A percentile compares a stretch with the other conserved stretches of the same genome.
phyloP scores from a whole-genome alignment of 345 rosid genomes.

The Gossypium bickii region DNA sequence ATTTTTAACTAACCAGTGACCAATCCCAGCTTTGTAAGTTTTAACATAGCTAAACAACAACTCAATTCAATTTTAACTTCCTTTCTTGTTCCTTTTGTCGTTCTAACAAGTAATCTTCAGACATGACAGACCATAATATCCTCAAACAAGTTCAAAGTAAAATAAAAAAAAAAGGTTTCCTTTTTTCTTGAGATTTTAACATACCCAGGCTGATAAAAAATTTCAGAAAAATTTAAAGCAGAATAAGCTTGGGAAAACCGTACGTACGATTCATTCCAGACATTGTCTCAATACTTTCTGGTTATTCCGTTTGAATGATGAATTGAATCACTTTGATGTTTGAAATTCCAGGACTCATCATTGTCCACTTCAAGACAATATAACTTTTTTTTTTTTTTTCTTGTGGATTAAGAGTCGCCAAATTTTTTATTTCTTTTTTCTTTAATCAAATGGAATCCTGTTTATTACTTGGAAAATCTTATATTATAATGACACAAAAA shows the following conservation, averaged over 20 bases:
- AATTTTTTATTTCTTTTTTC: background rate
- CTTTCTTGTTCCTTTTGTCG: background rate
- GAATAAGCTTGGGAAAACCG: background rate
- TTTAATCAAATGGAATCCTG: slow-evolving; percentile 6
- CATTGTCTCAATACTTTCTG: slow-evolving; percentile 6
- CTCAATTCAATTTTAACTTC: background rate
- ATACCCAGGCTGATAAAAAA: background rate
- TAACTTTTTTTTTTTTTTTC: background rate
- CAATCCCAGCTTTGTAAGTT: too few relatives aligned
- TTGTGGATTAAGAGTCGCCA: background rate
- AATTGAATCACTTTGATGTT: slow-evolving; percentile 7
- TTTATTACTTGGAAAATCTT: background rate
- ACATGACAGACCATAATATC: background rate
- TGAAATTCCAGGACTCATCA: slow-evolving; percentile 16
- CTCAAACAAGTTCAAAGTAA: background rate
- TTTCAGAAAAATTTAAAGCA: background rate
- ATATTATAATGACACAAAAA: too few relatives aligned
- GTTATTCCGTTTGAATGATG: slow-evolving; percentile 21
- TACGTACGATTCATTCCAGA: slow-evolving; percentile 5
- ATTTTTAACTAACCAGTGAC: too few relatives aligned
- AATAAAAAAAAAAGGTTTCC: background rate
- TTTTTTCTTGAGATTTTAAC: background rate
- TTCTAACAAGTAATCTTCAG: background rate
- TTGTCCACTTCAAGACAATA: slow-evolving; percentile 1
- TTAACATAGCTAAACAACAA: background rate